Percentiles rank a stretch among this genome's conserved stretches.
Evolutionary conservation across 768 basidiomycete genomes (phyloP).

Genomic region (Filobasidium floriforme): DNA sequence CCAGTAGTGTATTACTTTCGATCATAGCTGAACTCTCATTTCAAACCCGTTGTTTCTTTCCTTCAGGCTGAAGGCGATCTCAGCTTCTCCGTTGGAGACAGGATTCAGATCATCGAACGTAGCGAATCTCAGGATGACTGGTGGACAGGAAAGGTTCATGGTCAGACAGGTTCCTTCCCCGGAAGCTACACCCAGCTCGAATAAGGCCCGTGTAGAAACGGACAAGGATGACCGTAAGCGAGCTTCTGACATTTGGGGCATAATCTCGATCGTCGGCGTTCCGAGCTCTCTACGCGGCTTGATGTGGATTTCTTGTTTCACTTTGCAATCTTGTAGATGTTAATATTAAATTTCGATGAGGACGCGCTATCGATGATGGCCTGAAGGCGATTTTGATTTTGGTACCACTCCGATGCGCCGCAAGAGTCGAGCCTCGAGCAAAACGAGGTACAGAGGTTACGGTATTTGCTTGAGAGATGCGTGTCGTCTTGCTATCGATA

Average conservation of each 20-base stretch:
- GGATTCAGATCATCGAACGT: constrained; percentile 62
- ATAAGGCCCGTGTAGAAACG: not conserved
- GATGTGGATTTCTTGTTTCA: no score
- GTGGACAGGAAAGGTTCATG: constrained; percentile 68
- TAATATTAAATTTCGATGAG: no score
- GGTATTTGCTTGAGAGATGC: no score
- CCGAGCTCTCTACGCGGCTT: no score
- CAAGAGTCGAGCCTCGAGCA: no score
- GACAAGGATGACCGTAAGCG: not conserved
- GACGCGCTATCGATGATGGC: no score
- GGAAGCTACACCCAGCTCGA: constrained; percentile 44
- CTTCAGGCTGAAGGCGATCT: constrained; percentile 75
- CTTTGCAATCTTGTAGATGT: no score
- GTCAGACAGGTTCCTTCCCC: constrained; percentile 69
- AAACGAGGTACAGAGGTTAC: no score
- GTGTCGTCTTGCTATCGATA: not conserved
- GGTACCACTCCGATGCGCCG: no score
- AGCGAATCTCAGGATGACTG: constrained; percentile 72
- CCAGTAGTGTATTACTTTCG: not conserved
- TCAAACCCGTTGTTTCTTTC: not conserved
- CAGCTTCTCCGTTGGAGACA: constrained; percentile 65
- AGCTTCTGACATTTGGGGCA: no score
- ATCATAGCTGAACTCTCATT: not conserved
- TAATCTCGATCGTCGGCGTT: no score
- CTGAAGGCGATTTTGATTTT: no score